These are phyloP conservation scores for Xylaria sp. DNA, from an alignment of 2,329 filamentous ascomycete genomes.

Conservation along the genomic window DNA sequence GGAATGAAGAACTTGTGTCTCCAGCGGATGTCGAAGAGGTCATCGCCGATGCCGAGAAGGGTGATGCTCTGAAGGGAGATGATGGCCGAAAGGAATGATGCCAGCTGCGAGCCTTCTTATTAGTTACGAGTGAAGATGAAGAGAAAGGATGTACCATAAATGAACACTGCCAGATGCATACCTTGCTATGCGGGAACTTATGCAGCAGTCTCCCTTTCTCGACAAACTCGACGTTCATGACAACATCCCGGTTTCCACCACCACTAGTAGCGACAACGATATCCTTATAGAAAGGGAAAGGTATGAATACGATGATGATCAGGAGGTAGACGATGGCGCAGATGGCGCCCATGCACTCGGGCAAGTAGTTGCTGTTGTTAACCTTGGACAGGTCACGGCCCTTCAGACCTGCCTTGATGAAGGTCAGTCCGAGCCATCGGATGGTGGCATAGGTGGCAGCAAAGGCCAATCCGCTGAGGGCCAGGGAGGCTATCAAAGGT, in stretches of 20 bases:
- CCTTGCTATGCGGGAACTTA: slow-evolving; percentile 93
- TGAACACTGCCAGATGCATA: slow-evolving; percentile 43
- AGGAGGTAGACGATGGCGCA: slow-evolving; percentile 93
- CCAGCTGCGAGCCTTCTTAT: slow-evolving; percentile 63
- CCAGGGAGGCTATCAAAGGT: slow-evolving; percentile 85
- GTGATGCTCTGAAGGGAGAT: slow-evolving; percentile 90
- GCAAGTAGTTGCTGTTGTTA: slow-evolving; percentile 60
- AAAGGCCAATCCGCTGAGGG: slow-evolving; percentile 86
- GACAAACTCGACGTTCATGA: slow-evolving; percentile 73
- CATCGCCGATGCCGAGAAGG: slow-evolving; percentile 90
- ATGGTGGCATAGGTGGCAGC: slow-evolving; percentile 83
- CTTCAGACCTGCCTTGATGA: slow-evolving; percentile 86
- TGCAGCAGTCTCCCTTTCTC: slow-evolving; percentile 87
- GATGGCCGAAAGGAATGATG: slow-evolving; percentile 92
- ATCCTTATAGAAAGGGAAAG: slow-evolving; percentile 97
- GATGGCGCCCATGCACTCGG: slow-evolving; percentile 94
- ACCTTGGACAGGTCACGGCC: slow-evolving; percentile 87
- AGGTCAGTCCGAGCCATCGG: slow-evolving; percentile 88
- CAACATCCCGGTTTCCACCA: slow-evolving; percentile 87
- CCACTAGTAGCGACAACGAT: slow-evolving; percentile 94
- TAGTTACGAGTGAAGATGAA: not conserved
- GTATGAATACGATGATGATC: slow-evolving; percentile 88
- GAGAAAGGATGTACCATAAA: not conserved
- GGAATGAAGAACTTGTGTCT: slow-evolving; percentile 98
- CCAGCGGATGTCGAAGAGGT: slow-evolving; percentile 98